Evolutionary conservation across 2,329 filamentous ascomycete genomes (phyloP), one percentile per base, ranked within the genome.

Genomic region (Lachnum nothofagi): DNA sequence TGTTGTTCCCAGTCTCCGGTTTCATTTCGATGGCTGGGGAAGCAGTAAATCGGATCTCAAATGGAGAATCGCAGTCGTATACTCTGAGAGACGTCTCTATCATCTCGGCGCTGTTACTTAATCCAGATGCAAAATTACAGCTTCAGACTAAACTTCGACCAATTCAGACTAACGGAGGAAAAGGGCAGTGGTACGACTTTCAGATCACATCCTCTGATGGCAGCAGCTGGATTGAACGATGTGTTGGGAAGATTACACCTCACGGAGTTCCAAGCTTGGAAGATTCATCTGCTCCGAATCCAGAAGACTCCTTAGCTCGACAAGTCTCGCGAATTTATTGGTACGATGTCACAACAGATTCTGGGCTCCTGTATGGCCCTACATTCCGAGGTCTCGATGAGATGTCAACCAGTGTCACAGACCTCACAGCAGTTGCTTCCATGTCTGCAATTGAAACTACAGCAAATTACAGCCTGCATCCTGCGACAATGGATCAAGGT

Each of bases 1-100:
- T 45, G 14, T 9, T 45, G 34, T 45, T 37, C 34, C 43, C 43
- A 27, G 43, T 25, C 14, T 12, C 19, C 12, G 43, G 17, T 10
- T 45, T 38, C 33, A 39, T 45, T 19, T 34, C 43, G 25, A 38
- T 45, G 43, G 43, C 16, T 8, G 43, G 17, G 3, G 43, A 45
- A 23, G 29, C 43, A 19, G 22, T 27, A 17, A 19, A 12, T 5
- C n/a, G 20, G 20, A 7, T 38, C 5, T 38, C 34, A 19, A 12
- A 6, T 20, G 17, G 17, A 6, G 3, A 7, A 6, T 4, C 12
- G 12, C 4, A 19, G 4, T 38, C 34, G 3, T 38, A 38, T 20
- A 20, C 17, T 8, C 17, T 38, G 34, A 19, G 17, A 38, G 34
- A 38, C 16, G 4, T 38, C 14, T 19, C 34, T 20, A 20, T 38